Evolutionary conservation across 140 eudicot species (phyloP).

Genomic region (Stevia rebaudiana): DNA sequence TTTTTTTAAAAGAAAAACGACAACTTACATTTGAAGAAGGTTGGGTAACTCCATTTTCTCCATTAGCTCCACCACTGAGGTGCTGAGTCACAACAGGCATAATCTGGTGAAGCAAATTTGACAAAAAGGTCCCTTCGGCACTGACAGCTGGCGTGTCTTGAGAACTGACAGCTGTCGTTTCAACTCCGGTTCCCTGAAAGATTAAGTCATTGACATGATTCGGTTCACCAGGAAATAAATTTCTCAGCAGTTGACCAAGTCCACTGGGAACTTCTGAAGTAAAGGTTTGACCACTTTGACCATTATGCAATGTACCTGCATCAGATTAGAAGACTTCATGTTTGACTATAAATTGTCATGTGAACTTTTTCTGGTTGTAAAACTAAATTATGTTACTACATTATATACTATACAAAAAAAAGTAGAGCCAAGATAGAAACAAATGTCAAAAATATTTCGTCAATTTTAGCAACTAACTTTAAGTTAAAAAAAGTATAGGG

Average conservation of each 20-base stretch:
- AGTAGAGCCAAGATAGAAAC: background rate
- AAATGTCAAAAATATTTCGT: background rate
- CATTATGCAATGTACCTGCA: constrained; percentile 26
- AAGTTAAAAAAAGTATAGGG: background rate
- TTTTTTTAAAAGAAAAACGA: background rate
- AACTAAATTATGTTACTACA: background rate
- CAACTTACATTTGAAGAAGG: constrained; percentile 29
- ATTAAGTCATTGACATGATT: constrained; percentile 23
- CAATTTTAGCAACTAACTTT: background rate
- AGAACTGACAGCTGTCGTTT: constrained; percentile 24
- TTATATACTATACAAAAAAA: background rate
- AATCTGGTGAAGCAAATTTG: constrained; percentile 74
- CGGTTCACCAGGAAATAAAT: constrained; percentile 47
- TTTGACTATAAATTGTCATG: background rate
- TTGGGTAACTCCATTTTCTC: constrained; percentile 23
- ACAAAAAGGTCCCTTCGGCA: constrained; percentile 47
- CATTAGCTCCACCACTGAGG: constrained; percentile 24
- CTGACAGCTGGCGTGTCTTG: constrained; percentile 38
- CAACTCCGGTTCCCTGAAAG: constrained; percentile 22
- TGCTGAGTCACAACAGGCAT: constrained; percentile 72
- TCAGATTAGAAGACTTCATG: background rate
- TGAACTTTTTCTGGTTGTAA: background rate
- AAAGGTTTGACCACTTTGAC: constrained; percentile 32
- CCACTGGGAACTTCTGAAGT: constrained; percentile 42
- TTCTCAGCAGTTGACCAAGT: constrained; percentile 51